Base-by-base conservation (phyloP, 192 early-diverging fungal species). In the Entomortierella lignicola region DNA sequence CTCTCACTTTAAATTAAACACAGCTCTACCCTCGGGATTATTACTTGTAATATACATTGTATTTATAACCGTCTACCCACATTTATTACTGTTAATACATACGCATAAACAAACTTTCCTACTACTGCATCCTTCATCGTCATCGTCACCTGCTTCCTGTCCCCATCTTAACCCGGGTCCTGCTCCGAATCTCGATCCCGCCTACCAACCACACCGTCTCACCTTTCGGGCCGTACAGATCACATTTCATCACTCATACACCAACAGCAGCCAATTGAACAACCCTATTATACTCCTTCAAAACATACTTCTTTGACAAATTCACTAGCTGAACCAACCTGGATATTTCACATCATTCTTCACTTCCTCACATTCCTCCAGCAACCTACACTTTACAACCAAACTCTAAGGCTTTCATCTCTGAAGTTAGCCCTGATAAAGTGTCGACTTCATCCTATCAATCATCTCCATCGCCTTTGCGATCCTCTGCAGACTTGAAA, bases 151-250 rank as follows among this genome's bases (percentile, higher is more conserved):
- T 53, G 58, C 51, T 42, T 55, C 30, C 37, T 52, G 37, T 39
- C 61, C n/a, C 34, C 31, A 26, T 54, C 56, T 21, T 65, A 31
- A 54, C 29, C 37, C n/a, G 21, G 15, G 58, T 72, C 71, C 63
- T 59, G 30, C 59, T 65, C 71, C 50, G 21, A 23, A 65, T 72
- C 71, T 50, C 52, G 50, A 65, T 65, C 63, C 50, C 25, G 34
- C 71, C 63, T 20, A 32, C 39, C 34, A 65, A 72, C 63, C 63
- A 72, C 71, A 65, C 48, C 69, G 20, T 21, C 57, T 4, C 41
- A 53, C 39, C 41, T 52, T 44, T 37, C 25, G 54, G 52, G 41
- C 2, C 48, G 27, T 5, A 32, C 43, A 48, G 29, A 43, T 37
- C 30, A 57, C 44, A 47, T 34, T 31, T 32, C 44, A n/a, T 34